Conservation (phyloP, 106 monocot species). For the Dendrobium nobile region DNA sequence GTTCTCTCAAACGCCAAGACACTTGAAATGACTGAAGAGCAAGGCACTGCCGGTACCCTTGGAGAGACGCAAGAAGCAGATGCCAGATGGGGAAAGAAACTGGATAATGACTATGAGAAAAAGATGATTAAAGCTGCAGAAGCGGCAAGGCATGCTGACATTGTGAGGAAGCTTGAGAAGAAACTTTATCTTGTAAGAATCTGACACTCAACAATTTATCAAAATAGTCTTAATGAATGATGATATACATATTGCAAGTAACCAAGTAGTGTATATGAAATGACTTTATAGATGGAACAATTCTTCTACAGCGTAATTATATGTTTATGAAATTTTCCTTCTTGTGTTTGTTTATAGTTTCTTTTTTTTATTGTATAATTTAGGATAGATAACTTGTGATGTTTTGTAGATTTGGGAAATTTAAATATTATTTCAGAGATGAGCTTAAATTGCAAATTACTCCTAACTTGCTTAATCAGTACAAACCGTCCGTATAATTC, state of each 20-base stretch:
- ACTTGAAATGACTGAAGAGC: constrained; percentile 30
- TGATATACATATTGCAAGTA: constrained; percentile 1
- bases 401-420: not conserved
- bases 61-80: constrained; percentile 79
- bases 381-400: not conserved
- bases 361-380: not conserved
- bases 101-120: constrained; percentile 47
- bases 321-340: not conserved
- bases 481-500: not conserved
- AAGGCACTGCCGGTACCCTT: constrained; percentile 64
- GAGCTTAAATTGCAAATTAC: not conserved
- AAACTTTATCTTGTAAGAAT: constrained; percentile 67
- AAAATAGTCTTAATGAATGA: not conserved
- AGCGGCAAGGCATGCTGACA: constrained; percentile 58
- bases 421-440: not conserved
- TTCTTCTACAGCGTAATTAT: not conserved
- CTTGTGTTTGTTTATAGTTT: not conserved
- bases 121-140: constrained; percentile 77
- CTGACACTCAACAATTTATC: not conserved
- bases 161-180: constrained; percentile 82
- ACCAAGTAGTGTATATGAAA: not conserved
- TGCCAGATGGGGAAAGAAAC: constrained; percentile 64
- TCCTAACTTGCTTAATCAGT: not conserved
- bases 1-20: constrained; percentile 34
- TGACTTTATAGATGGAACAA: not conserved